Conservation (phyloP, 2,329 filamentous ascomycete species). For the Botrytis squamosa region DNA sequence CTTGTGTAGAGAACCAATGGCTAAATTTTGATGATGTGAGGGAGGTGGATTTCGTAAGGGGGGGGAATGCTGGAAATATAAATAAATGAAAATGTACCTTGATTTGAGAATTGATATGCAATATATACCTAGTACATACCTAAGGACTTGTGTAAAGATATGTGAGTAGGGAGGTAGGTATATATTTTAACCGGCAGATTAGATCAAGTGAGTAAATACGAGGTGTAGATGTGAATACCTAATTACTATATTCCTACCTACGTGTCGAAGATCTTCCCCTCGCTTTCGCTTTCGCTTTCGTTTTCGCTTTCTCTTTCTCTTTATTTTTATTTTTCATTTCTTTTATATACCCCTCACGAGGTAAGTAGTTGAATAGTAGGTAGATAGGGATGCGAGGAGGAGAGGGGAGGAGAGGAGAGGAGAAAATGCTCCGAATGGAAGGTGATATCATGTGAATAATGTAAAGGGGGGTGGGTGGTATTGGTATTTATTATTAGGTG, state of each 20-base stretch:
- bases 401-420: not conserved
- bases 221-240: not conserved
- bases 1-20: not conserved
- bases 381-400: not conserved
- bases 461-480: no score
- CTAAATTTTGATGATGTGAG: not conserved
- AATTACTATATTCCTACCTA: not conserved
- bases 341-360: not conserved
- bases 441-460: no score
- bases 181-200: rapidly evolving
- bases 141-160: not conserved
- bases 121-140: not conserved
- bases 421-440: not conserved
- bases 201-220: not conserved
- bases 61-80: not conserved
- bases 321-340: no score
- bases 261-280: not conserved
- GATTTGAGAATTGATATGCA: not conserved
- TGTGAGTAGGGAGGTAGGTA: not conserved
- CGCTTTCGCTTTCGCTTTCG: not conserved
- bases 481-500: no score
- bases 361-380: no score
- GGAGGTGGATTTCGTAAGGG: not conserved
- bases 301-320: not conserved
- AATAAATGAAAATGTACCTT: not conserved